Evolutionary conservation across 371 early-diverging fungal genomes (phyloP).

Genomic region (Mucor circinelloides): DNA sequence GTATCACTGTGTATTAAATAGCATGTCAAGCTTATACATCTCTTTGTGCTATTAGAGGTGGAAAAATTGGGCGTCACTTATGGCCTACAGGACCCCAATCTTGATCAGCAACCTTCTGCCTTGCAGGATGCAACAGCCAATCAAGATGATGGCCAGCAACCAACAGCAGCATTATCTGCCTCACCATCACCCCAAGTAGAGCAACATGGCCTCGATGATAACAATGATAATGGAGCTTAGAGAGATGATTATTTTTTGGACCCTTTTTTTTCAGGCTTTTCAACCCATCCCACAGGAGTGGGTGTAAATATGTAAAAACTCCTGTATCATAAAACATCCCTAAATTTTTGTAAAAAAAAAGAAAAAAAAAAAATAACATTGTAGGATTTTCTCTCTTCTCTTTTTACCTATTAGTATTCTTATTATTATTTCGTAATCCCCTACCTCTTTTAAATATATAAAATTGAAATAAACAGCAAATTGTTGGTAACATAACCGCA

Average conservation of each 20-base stretch:
- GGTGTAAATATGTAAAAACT: slow-evolving; percentile 28
- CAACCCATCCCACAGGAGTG: slow-evolving; percentile 13
- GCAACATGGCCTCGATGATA: not conserved
- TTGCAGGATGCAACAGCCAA: not conserved
- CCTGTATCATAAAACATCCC: slow-evolving; percentile 20
- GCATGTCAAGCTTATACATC: not conserved
- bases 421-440: not conserved
- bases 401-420: not conserved
- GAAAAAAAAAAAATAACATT: not conserved
- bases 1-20: not conserved
- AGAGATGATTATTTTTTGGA: not conserved
- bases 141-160: not conserved
- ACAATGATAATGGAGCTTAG: not conserved
- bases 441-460: not conserved
- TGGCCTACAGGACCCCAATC: slow-evolving; percentile 1
- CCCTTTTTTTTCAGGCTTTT: not conserved
- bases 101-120: not conserved
- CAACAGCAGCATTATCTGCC: not conserved
- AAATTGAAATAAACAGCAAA: not conserved
- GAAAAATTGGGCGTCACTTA: slow-evolving; percentile 32
- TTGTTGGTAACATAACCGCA: not conserved
- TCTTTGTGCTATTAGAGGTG: slow-evolving; percentile 25
- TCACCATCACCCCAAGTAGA: not conserved
- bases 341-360: not conserved
- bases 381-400: not conserved